Percentiles rank a stretch among this genome's conserved stretches.
phyloP scores from a whole-genome alignment of 2,329 filamentous ascomycete species.

The Zymoseptoria tritici region DNA sequence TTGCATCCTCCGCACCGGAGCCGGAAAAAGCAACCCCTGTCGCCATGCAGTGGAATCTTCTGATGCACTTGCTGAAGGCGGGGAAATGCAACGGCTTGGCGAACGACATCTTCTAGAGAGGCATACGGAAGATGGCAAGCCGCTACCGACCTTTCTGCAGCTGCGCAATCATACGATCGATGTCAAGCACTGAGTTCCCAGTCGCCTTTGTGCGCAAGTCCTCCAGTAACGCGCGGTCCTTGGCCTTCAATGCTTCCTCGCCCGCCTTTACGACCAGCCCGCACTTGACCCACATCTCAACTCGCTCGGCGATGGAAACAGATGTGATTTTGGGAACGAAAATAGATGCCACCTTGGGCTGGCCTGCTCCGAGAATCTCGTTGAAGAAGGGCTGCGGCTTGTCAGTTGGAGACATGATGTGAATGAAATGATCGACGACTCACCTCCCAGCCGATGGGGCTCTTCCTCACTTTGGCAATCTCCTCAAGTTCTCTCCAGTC shows the following conservation, averaged over 20 bases:
- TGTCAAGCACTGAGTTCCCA: constrained; percentile 63
- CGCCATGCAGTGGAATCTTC: background rate
- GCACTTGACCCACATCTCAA: constrained; percentile 95
- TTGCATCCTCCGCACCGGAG: background rate
- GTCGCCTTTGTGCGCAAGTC: constrained; percentile 67
- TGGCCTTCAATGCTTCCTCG: constrained; percentile 79
- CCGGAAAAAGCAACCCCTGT: background rate
- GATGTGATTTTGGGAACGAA: constrained; percentile 85
- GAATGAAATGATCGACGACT: constrained; percentile 28
- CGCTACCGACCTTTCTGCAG: constrained; percentile 25
- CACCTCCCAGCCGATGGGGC: constrained; percentile 93
- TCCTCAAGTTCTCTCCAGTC: constrained; percentile 94
- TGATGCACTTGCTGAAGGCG: background rate
- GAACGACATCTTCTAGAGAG: background rate
- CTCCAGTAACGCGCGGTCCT: constrained; percentile 69
- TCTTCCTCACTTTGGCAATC: constrained; percentile 67
- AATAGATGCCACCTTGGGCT: constrained; percentile 71
- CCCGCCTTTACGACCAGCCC: constrained; percentile 81
- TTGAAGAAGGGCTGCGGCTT: constrained; percentile 76
- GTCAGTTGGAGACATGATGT: constrained; percentile 8
- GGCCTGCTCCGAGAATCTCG: constrained; percentile 78
- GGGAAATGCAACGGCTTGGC: background rate
- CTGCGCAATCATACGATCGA: constrained; percentile 67
- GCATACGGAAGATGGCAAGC: background rate
- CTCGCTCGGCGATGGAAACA: constrained; percentile 59